A percentile compares a stretch with the other conserved stretches of the same genome.
Conservation (phyloP, 2,329 filamentous ascomycete genomes). For the Esteya vermicola region DNA sequence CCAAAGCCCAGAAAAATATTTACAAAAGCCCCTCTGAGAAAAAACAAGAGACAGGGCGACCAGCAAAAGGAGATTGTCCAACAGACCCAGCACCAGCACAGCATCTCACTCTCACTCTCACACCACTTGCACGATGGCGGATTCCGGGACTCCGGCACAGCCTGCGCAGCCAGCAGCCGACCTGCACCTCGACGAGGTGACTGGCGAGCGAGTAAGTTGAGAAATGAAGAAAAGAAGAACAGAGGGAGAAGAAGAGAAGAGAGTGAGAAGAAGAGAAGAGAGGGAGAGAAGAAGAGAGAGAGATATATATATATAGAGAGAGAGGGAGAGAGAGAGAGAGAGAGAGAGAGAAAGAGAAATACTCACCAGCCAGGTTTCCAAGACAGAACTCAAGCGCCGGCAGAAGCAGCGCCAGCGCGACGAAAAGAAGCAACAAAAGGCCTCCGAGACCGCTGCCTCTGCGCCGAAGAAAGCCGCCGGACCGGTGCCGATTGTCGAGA, state of each 20-base stretch:
- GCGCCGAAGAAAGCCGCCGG: conserved; percentile 42
- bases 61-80: too few relatives aligned
- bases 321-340: neutral
- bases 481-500: conserved; percentile 39
- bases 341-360: neutral
- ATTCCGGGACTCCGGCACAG: conserved; percentile 5
- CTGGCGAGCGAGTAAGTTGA: conserved; percentile 48
- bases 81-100: too few relatives aligned
- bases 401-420: conserved; percentile 83
- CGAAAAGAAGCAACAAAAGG: conserved; percentile 79
- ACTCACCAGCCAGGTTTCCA: conserved; percentile 36
- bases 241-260: neutral
- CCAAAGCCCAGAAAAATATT: too few relatives aligned
- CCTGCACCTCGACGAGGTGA: conserved; percentile 79
- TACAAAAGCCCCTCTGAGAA: too few relatives aligned
- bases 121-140: conserved; percentile 8
- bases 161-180: conserved; percentile 22
- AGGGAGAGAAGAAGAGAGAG: neutral
- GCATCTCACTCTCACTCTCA: neutral
- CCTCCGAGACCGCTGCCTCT: conserved; percentile 40
- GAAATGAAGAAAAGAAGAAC: neutral
- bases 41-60: too few relatives aligned
- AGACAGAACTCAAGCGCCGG: conserved; percentile 86
- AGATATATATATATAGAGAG: too few relatives aligned
- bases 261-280: neutral